Conservation (phyloP, 148 eudicot genomes). For the Rhododendron ovatum region DNA sequence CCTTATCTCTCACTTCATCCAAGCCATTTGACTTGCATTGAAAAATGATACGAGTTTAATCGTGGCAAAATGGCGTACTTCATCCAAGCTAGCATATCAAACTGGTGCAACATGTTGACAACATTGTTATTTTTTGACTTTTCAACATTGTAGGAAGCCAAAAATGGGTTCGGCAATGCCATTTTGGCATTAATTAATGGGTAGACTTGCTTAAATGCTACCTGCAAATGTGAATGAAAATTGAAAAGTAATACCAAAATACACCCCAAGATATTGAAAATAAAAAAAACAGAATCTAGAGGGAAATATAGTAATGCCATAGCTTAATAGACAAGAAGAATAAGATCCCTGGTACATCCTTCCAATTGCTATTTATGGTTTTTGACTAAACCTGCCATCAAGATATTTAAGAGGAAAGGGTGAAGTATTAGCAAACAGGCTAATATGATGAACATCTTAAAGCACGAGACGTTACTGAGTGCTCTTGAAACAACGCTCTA, state of each 20-base stretch:
- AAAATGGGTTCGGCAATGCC: neutral
- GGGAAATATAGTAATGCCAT: neutral
- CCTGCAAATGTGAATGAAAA: neutral
- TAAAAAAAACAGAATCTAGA: neutral
- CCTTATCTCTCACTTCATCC: neutral
- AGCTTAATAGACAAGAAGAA: neutral
- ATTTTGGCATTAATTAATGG: neutral
- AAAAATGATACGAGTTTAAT: neutral
- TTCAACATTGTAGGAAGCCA: neutral
- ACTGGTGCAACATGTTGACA: too few relatives aligned
- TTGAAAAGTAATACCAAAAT: neutral
- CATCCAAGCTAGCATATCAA: neutral
- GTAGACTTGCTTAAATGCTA: neutral
- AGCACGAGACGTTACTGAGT: neutral
- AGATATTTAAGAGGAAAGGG: neutral
- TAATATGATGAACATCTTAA: neutral
- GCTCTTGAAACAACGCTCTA: too few relatives aligned
- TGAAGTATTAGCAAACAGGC: neutral
- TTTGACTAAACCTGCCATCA: neutral
- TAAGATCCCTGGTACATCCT: neutral
- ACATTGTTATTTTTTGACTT: too few relatives aligned
- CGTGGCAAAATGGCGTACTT: neutral
- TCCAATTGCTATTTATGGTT: neutral
- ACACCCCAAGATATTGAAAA: neutral
- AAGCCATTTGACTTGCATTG: neutral